Conservation (phyloP, 2,329 filamentous ascomycete genomes). For the Apiospora kogelbergensis region DNA sequence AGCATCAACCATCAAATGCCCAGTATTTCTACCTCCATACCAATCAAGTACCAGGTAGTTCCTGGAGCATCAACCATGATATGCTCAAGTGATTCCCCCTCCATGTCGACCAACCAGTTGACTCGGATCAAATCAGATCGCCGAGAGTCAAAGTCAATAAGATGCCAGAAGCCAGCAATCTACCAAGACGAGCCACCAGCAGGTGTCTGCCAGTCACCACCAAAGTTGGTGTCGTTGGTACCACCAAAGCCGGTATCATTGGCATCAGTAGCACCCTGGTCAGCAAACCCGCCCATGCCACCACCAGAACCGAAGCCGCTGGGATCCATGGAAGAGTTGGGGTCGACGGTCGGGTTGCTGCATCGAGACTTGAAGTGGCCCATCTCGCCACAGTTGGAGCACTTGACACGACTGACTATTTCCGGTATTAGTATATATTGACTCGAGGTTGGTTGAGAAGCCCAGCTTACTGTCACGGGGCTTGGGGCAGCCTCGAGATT, state of each 20-base stretch:
- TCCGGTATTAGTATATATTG: conserved; percentile 21
- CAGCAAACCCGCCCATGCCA: conserved; percentile 14
- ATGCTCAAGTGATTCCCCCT: too few relatives aligned
- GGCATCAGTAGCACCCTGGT: conserved; percentile 9
- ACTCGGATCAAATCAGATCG: neutral
- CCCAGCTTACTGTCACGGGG: conserved; percentile 51
- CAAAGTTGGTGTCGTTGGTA: neutral
- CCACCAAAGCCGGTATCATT: conserved; percentile 12
- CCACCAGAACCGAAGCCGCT: conserved; percentile 12
- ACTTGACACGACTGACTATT: conserved; percentile 54
- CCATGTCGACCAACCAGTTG: neutral
- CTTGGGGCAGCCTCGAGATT: conserved; percentile 50
- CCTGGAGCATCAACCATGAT: too few relatives aligned
- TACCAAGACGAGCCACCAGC: neutral
- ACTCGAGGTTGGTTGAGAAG: neutral
- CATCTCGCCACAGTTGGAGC: conserved; percentile 54
- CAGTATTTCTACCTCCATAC: neutral
- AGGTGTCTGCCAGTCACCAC: neutral
- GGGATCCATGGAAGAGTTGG: conserved; percentile 11
- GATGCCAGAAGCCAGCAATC: neutral
- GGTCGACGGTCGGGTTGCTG: conserved; percentile 31
- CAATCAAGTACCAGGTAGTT: too few relatives aligned
- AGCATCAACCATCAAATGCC: too few relatives aligned
- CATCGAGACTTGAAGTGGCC: conserved; percentile 44
- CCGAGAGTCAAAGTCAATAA: neutral